Base-by-base conservation (phyloP, 495 filamentous ascomycete genomes). In the Aspergillus bertholletiae region DNA sequence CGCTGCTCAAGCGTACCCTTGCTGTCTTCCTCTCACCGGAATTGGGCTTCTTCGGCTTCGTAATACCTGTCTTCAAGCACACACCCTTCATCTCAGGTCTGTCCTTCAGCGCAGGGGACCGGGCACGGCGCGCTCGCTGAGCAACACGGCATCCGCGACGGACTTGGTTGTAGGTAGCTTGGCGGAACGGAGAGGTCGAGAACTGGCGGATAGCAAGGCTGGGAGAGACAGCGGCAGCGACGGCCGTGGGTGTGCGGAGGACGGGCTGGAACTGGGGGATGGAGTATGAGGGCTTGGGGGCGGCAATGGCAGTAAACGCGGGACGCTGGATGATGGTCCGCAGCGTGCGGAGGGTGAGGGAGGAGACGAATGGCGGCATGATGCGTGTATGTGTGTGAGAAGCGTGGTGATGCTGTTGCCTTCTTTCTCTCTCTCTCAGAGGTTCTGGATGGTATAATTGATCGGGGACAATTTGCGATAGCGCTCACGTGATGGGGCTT, bases 11-110 rank as follows among this genome's bases (percentile, higher is more conserved):
- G 55, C 92, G 74, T 15, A 98, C 86, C 69, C 91, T 87, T 1
- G 92, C 92, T 22, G 87, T 89, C 78, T 98, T 98, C 43, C 94
- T 74, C 74, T 96, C 90, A 27, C 89, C 95, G 17, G 94, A 98
- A 69, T 98, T 98, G 41, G 94, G 94, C 74, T 98, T 98, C 85
- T 98, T 97, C 21, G 94, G 94, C 66, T 92, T 92, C 63, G 88
- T 92, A 41, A 90, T 86, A 65, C 85, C 86, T 53, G 96, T 95
- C 67, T 92, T 90, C 53, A 97, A 72, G 71, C 95, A 97, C 22
- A 98, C 94, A 56, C 91, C 94, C 74, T 97, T 97, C 77, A 96
- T 83, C 67, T 86, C 81, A 12, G 94, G 89, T 21, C 88, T 80
- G 21, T 84, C 69, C 55, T 79, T 81, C 49, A 98, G 80, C 5